Base-by-base conservation (phyloP, 495 filamentous ascomycete species). In the Penicillium bialowiezense region DNA sequence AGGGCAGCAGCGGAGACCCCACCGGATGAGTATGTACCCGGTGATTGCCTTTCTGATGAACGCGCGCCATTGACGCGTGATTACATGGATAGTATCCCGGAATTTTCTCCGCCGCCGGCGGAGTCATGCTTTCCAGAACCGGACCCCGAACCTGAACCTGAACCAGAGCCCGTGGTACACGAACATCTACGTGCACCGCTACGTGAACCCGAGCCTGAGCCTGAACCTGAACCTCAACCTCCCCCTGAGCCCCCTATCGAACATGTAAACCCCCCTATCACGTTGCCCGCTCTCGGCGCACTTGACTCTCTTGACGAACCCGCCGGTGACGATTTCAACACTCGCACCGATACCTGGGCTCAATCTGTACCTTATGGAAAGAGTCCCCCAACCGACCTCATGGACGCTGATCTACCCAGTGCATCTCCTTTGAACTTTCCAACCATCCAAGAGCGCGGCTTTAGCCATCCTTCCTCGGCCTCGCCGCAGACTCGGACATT, bases 391-490 rank as follows among this genome's bases (percentile, higher is more conserved):
- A 65, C 63, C 6, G 69, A 75, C 51, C 50, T 70, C 13, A 65
- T 63, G 21, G 72, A 76, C 51, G 72, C 68, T n/a, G 59, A 69
- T 10, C 58, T 75, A 32, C 52, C 65, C 31, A 70, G 64, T 37
- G 73, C 66, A 31, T 78, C 75, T 1, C 73, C 76, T 1, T 60
- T 72, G 26, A 68, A 62, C 20, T 66, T 72, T 35, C 67, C 66
- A 9, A 65, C 64, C 3, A 67, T 64, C 14, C 60, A 63, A 29
- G 74, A 70, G 41, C 72, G 69, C 20, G 76, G 72, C 3, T 78
- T 80, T 32, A 71, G 63, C 47, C 58, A 75, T 52, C 74, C 76
- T 28, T 77, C 77, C 33, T 76, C 74, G 21, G 64, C 70, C 31
- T 80, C 77, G 9, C 76, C 74, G 5, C 73, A 72, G 19, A 60